Evolutionary conservation across 2,329 filamentous ascomycete genomes (phyloP).

Genomic region (Cercospora zeae-maydis): DNA sequence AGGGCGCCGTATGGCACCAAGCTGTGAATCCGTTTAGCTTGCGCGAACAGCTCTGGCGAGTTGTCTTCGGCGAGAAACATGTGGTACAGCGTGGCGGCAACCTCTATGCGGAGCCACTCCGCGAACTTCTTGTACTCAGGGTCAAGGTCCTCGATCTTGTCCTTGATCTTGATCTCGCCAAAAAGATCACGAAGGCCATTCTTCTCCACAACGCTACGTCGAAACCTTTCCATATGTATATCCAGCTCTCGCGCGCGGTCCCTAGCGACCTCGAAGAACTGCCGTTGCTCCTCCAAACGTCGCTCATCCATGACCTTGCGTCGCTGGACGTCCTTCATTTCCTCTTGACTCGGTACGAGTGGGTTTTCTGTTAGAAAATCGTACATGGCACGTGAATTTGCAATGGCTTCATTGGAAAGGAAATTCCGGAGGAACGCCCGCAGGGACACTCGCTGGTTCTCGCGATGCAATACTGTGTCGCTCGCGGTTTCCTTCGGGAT

Average conservation of each 20-base stretch:
- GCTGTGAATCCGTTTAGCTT: slow-evolving; percentile 90
- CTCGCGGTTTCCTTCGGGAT: slow-evolving; percentile 17
- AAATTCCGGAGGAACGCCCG: slow-evolving; percentile 86
- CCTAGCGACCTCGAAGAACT: slow-evolving; percentile 92
- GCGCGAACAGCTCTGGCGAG: slow-evolving; percentile 90
- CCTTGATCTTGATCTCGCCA: slow-evolving; percentile 85
- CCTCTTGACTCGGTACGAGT: slow-evolving; percentile 73
- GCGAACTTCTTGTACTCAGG: slow-evolving; percentile 97
- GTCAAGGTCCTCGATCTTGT: slow-evolving; percentile 80
- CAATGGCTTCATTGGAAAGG: slow-evolving; percentile 77
- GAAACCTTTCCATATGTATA: slow-evolving; percentile 89
- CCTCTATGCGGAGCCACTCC: slow-evolving; percentile 95
- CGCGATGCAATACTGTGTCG: slow-evolving; percentile 64
- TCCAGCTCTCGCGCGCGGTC: slow-evolving; percentile 88
- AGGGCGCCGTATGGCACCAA: slow-evolving; percentile 87
- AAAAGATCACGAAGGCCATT: slow-evolving; percentile 93
- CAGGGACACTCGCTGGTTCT: slow-evolving; percentile 86
- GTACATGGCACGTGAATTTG: slow-evolving; percentile 74
- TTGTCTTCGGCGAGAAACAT: slow-evolving; percentile 97
- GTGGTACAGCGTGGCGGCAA: slow-evolving; percentile 94
- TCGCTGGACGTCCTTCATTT: slow-evolving; percentile 73
- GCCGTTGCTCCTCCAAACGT: slow-evolving; percentile 84
- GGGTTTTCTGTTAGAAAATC: slow-evolving; percentile 77
- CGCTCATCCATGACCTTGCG: slow-evolving; percentile 82
- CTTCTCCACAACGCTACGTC: slow-evolving; percentile 63